Conservation (phyloP, 257 asterid genomes). For the Galeopsis tetrahit region DNA sequence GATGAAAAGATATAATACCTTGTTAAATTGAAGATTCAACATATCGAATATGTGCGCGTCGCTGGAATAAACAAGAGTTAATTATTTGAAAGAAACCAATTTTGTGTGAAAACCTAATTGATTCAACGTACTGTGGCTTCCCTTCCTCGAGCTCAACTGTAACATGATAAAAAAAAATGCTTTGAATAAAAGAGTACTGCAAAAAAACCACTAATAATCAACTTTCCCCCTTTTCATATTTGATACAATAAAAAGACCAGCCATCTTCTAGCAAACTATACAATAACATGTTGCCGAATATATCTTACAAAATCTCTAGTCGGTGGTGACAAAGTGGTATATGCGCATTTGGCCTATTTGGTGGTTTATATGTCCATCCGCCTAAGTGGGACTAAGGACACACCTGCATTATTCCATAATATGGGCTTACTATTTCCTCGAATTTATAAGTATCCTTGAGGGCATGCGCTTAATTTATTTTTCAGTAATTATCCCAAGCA, state of each 20-base stretch:
- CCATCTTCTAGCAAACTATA: neutral
- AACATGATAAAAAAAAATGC: no score
- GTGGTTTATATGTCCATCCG: neutral
- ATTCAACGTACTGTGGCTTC: no score
- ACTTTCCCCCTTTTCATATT: no score
- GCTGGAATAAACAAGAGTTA: no score
- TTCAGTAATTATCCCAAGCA: conserved; percentile 2
- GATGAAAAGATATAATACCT: no score
- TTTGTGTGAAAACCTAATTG: no score
- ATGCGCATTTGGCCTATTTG: conserved; percentile 1
- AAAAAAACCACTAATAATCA: no score
- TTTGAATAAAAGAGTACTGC: no score
- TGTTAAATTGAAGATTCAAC: no score
- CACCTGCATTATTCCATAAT: conserved; percentile 2
- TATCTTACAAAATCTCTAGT: neutral
- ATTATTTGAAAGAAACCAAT: no score
- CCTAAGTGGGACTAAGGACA: neutral
- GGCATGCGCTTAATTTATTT: conserved; percentile 13
- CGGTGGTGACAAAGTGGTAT: neutral
- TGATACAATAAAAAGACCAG: neutral
- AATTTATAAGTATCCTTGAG: conserved; percentile 1
- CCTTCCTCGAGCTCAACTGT: no score
- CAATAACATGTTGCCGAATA: neutral
- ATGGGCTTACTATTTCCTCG: neutral
- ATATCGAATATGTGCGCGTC: no score